Conservation (phyloP, 495 filamentous ascomycete genomes). For the Penicillium atrosanguineum region DNA sequence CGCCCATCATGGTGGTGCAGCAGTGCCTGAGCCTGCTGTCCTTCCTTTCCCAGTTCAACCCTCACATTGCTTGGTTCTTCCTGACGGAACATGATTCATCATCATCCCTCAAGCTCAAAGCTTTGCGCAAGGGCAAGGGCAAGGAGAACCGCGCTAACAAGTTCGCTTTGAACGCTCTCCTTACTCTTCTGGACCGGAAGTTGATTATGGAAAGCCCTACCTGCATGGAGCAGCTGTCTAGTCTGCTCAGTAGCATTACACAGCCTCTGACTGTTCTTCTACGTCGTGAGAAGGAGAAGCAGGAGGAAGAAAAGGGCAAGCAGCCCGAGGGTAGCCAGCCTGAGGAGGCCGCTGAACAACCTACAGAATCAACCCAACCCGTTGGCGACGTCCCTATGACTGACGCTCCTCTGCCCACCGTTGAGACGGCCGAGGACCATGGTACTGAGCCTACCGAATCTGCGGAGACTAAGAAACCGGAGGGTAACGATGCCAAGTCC, state of each 20-base stretch:
- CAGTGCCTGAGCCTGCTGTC: slow-evolving; percentile 84
- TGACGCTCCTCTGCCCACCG: slow-evolving; percentile 37
- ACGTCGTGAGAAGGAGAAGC: slow-evolving; percentile 76
- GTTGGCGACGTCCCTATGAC: slow-evolving; percentile 42
- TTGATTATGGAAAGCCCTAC: slow-evolving; percentile 92
- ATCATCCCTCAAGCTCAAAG: slow-evolving; percentile 68
- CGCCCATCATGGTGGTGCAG: slow-evolving; percentile 91
- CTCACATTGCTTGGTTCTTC: slow-evolving; percentile 87
- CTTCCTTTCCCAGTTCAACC: slow-evolving; percentile 77
- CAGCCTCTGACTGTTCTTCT: slow-evolving; percentile 79
- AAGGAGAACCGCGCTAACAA: slow-evolving; percentile 80
- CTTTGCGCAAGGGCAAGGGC: slow-evolving; percentile 81
- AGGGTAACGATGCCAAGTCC: slow-evolving; percentile 36
- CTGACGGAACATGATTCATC: slow-evolving; percentile 87
- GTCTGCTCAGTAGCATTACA: slow-evolving; percentile 82
- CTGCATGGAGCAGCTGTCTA: slow-evolving; percentile 92
- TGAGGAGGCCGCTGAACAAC: slow-evolving; percentile 23
- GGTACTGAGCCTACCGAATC: slow-evolving; percentile 15
- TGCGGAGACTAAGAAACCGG: slow-evolving; percentile 30
- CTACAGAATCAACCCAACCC: slow-evolving; percentile 24
- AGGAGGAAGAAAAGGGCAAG: slow-evolving; percentile 58
- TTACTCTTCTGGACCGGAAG: slow-evolving; percentile 83
- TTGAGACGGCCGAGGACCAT: slow-evolving; percentile 30
- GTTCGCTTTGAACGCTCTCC: slow-evolving; percentile 86
- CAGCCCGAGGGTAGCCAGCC: slow-evolving; percentile 34